Percentiles rank a stretch among this genome's conserved stretches.
These are phyloP conservation scores for Ophiorrhiza pumila DNA, from an alignment of 257 asterid genomes.

Conservation along the genomic window DNA sequence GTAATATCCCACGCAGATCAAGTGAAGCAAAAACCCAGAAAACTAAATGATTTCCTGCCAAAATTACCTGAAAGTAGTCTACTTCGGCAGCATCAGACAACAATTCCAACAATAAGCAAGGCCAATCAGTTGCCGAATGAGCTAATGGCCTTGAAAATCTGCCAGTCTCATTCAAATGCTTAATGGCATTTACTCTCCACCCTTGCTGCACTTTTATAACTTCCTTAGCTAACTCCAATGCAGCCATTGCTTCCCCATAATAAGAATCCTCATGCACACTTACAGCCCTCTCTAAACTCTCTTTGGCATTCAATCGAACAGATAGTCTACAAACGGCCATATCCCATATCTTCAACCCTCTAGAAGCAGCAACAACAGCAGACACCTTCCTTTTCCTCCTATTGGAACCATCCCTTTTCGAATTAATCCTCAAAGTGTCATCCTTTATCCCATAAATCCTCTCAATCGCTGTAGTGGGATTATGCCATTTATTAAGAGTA, in stretches of 20 bases:
- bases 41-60: background rate
- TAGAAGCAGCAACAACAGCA: slow-evolving; percentile 10
- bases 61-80: slow-evolving; percentile 82
- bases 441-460: slow-evolving; percentile 43
- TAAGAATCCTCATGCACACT: slow-evolving; percentile 54
- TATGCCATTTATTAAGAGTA: slow-evolving; percentile 83
- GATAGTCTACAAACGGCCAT: slow-evolving; percentile 61
- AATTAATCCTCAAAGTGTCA: slow-evolving; percentile 6
- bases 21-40: background rate
- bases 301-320: slow-evolving; percentile 51
- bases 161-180: slow-evolving; percentile 64
- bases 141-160: slow-evolving; percentile 84
- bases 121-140: slow-evolving; percentile 95
- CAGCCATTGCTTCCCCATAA: slow-evolving; percentile 74
- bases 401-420: slow-evolving; percentile 1
- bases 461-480: slow-evolving; percentile 63
- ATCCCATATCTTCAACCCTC: slow-evolving; percentile 62
- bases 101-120: slow-evolving; percentile 81
- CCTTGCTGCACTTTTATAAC: slow-evolving; percentile 68
- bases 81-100: slow-evolving; percentile 85
- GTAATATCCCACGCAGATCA: background rate
- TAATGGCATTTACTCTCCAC: slow-evolving; percentile 81
- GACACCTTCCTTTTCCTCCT: slow-evolving; percentile 24
- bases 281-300: slow-evolving; percentile 43
- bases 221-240: slow-evolving; percentile 88